Evolutionary conservation across 257 asterid species (phyloP).

Genomic region (Henckelia pumila): DNA sequence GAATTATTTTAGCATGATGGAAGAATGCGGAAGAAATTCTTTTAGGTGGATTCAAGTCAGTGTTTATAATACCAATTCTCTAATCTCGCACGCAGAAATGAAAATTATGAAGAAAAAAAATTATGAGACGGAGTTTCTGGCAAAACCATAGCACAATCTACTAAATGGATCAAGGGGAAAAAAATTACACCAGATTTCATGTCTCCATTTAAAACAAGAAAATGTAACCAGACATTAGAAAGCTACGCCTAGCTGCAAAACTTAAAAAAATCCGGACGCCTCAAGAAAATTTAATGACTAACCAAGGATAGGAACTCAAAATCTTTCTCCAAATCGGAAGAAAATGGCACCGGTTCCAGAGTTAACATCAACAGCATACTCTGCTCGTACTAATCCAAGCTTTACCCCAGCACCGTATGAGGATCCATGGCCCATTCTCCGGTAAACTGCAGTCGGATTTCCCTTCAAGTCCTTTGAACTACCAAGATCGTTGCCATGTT

Average conservation of each 20-base stretch:
- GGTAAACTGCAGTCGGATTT: constrained; percentile 89
- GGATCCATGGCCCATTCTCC: constrained; percentile 91
- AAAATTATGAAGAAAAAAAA: neutral
- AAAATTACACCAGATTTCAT: neutral
- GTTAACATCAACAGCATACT: constrained; percentile 88
- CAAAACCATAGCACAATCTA: neutral
- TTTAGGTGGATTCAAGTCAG: too few species aligned
- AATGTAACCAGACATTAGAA: neutral
- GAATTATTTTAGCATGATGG: too few species aligned
- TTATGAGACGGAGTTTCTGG: too few species aligned
- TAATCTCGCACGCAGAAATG: neutral
- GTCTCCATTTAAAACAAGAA: neutral
- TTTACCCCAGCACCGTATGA: constrained; percentile 91
- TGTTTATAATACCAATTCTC: too few species aligned
- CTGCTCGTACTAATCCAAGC: constrained; percentile 86
- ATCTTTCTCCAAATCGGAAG: constrained; percentile 96
- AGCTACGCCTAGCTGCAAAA: constrained; percentile 22
- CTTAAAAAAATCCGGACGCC: constrained; percentile 25
- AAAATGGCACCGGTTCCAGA: constrained; percentile 87
- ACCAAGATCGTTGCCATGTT: constrained; percentile 94
- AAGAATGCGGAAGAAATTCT: too few species aligned
- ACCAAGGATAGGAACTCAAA: constrained; percentile 33
- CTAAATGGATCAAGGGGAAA: neutral
- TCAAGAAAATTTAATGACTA: constrained; percentile 1
- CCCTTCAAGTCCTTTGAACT: constrained; percentile 92